Evolutionary conservation across 495 filamentous ascomycete species (phyloP).

Genomic region (Parathielavia appendiculata): DNA sequence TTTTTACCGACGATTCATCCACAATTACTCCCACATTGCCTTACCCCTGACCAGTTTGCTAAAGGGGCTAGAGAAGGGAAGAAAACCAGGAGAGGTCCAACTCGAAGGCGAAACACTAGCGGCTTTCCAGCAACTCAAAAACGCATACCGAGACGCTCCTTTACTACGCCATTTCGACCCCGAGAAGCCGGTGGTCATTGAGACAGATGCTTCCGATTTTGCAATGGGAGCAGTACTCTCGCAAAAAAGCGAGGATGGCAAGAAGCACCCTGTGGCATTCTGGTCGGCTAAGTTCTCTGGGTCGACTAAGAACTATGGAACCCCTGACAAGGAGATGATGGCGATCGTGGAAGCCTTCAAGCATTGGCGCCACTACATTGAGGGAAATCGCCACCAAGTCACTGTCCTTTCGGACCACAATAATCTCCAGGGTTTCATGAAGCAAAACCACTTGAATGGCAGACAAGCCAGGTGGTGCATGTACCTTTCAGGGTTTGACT

Average conservation of each 20-base stretch:
- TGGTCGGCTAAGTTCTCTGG: conserved; percentile 16
- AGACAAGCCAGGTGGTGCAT: conserved; percentile 10
- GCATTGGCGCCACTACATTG: conserved; percentile 8
- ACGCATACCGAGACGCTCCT: not conserved
- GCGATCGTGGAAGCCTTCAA: conserved; percentile 8
- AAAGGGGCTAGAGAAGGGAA: not conserved
- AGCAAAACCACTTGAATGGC: not conserved
- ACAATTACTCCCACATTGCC: not conserved
- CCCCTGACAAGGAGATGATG: conserved; percentile 7
- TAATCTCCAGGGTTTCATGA: conserved; percentile 10
- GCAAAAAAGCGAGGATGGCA: not conserved
- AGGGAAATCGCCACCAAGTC: not conserved
- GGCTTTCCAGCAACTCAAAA: not conserved
- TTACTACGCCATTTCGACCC: not conserved
- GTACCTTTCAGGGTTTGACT: not conserved
- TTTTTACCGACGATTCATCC: conserved; percentile 19
- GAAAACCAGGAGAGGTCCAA: too few species aligned
- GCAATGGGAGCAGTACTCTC: not conserved
- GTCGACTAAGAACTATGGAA: conserved; percentile 21
- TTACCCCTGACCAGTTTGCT: not conserved
- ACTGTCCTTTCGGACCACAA: conserved; percentile 9
- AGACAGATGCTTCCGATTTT: conserved; percentile 1
- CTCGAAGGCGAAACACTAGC: too few species aligned
- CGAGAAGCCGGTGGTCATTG: not conserved
- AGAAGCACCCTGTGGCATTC: not conserved